phyloP scores from a whole-genome alignment of 768 basidiomycete genomes.

The Hygrocybe punicea region DNA sequence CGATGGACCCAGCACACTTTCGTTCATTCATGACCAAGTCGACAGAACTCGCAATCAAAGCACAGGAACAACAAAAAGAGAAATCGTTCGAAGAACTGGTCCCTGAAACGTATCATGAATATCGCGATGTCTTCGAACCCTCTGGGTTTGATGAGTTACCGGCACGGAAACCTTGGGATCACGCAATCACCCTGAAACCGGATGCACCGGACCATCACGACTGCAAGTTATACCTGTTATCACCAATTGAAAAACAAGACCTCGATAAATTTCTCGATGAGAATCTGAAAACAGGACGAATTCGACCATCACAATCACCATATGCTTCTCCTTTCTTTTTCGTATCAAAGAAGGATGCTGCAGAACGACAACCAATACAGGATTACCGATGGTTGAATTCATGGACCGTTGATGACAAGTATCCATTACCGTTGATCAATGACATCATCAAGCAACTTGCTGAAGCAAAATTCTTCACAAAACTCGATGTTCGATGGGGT shows the following conservation, averaged over 20 bases:
- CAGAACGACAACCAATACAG: slow-evolving; percentile 24
- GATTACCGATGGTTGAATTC: slow-evolving; percentile 37
- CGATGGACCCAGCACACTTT: no score
- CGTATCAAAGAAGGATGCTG: slow-evolving; percentile 23
- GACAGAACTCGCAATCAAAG: no score
- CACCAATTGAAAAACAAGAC: slow-evolving; percentile 25
- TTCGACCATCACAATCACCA: slow-evolving; percentile 23
- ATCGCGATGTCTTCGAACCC: no score
- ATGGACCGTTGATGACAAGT: slow-evolving; percentile 33
- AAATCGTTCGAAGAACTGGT: no score
- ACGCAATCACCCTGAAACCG: slow-evolving; percentile 34
- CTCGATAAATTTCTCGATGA: slow-evolving; percentile 28
- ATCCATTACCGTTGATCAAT: slow-evolving; percentile 35
- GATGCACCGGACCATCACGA: slow-evolving; percentile 1
- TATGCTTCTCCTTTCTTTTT: slow-evolving; percentile 26
- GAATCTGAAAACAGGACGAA: slow-evolving; percentile 23
- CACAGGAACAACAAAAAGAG: no score
- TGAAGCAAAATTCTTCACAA: slow-evolving; percentile 27
- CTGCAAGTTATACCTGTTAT: slow-evolving; percentile 16
- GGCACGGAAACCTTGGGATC: slow-evolving; percentile 32
- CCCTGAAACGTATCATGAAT: no score
- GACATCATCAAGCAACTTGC: slow-evolving; percentile 27
- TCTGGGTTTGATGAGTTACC: slow-evolving; percentile 27
- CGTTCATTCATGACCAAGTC: no score
- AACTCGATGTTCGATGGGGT: slow-evolving; percentile 12